Conservation (phyloP, 2,329 filamentous ascomycete genomes). For the Aspergillus sp. region DNA sequence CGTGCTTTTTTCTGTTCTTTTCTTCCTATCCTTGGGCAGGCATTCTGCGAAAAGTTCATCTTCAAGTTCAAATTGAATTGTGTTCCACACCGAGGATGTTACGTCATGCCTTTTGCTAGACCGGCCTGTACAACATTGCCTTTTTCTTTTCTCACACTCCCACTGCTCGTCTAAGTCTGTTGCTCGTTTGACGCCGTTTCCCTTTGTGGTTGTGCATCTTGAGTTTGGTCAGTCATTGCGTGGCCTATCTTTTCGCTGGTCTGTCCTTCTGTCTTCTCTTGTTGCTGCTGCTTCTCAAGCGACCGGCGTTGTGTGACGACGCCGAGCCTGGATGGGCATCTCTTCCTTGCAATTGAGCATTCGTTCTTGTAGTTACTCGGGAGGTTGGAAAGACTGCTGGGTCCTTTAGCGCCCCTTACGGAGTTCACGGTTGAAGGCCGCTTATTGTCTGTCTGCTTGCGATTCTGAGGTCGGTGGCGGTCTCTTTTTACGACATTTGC, state of each 20-base stretch:
- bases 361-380: constrained; percentile 24
- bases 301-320: background rate
- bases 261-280: constrained; percentile 10
- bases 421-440: constrained; percentile 19
- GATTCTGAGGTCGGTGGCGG: constrained; percentile 5
- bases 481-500: constrained; percentile 7
- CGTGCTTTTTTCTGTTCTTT: constrained; percentile 30
- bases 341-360: constrained; percentile 13
- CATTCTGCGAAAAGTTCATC: constrained; percentile 46
- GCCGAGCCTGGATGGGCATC: constrained; percentile 4
- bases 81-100: constrained; percentile 34
- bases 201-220: constrained; percentile 7
- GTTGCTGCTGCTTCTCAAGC: constrained; percentile 1
- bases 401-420: constrained; percentile 13
- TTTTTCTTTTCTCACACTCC: constrained; percentile 18
- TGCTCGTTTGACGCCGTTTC: constrained; percentile 10
- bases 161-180: constrained; percentile 4
- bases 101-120: constrained; percentile 32
- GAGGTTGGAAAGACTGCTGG: constrained; percentile 13
- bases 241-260: background rate
- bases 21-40: constrained; percentile 42
- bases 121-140: constrained; percentile 37
- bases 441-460: constrained; percentile 11
- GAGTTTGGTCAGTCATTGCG: constrained; percentile 2
- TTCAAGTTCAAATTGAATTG: constrained; percentile 37